Base-by-base conservation (phyloP, 1,139 yeast species). In the Taphrina pruni region DNA sequence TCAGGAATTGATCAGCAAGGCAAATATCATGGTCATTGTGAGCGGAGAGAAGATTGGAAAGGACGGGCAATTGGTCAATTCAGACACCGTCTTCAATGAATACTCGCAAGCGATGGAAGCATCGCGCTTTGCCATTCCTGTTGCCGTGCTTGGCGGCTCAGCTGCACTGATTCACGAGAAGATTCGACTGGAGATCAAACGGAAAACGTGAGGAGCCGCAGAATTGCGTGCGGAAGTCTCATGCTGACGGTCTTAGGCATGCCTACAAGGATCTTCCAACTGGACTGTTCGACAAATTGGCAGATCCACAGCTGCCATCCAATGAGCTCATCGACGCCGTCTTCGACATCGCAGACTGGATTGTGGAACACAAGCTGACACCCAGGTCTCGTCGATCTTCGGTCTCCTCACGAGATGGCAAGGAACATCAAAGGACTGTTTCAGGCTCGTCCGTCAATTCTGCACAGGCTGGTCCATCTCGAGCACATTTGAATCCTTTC, bases 1-100 rank as follows among this genome's bases (percentile, higher is more conserved):
- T 12, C 66, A 62, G 36, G 66, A 62, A 9, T 36, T 62, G 54
- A 62, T 62, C 41, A 32, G 52, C 41, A 62, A 62, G 52, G 66
- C 66, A 12, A 62, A 62, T 41, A 62, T 52, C 14, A 45, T 62
- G 20, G 60, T 62, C 8, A 43, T 62, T n/a, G 54, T 62, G n/a
- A 51, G 60, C 26, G 66, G 66, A 5, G 66, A 62, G 17, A 62
- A 62, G 60, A 35, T 43, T 12, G 60, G 45, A 17, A 52, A 39
- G 43, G 60, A 62, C 41, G 66, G 66, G 3, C 32, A 39, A 9
- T 20, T 62, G 43, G 43, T 51, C 60, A 52, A 62, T 2, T 62
- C 66, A 6, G 66, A 62, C 20, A 62, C 66, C 14, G 66, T 62
- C 36, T 39, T 52, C 43, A 52, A 43, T 14, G 66, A 62, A 46